These are phyloP conservation scores for Saccharomycopsis sp. DNA, from an alignment of 805 yeast genomes.

Conservation along the genomic window DNA sequence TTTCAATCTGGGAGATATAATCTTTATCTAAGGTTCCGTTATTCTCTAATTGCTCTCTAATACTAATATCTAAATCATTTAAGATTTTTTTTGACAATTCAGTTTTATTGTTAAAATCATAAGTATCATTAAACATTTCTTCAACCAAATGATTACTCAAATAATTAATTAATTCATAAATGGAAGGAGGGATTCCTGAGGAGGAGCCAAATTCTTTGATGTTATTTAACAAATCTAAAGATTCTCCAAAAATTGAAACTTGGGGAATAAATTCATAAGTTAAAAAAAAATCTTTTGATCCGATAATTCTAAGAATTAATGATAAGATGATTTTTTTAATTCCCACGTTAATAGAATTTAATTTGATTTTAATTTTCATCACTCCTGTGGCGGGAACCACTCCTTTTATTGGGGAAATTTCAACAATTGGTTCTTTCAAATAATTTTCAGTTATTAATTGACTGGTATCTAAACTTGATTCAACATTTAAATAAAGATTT, in stretches of 20 bases:
- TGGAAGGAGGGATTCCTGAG: conserved; percentile 25
- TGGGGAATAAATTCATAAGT: conserved; percentile 21
- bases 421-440: conserved; percentile 10
- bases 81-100: conserved; percentile 7
- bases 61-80: conserved; percentile 14
- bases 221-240: conserved; percentile 23
- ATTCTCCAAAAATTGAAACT: conserved; percentile 24
- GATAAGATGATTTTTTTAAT: conserved; percentile 20
- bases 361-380: conserved; percentile 19
- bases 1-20: conserved; percentile 12
- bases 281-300: conserved; percentile 25
- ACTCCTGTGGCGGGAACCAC: conserved; percentile 23
- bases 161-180: conserved; percentile 24
- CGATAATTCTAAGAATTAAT: conserved; percentile 23
- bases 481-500: conserved; percentile 10
- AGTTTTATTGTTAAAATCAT: conserved; percentile 4
- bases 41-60: conserved; percentile 16
- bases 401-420: conserved; percentile 22
- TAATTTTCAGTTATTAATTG: conserved; percentile 14
- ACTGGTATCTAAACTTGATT: conserved; percentile 17
- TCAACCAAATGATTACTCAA: conserved; percentile 21
- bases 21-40: conserved; percentile 12
- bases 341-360: conserved; percentile 23
- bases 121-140: conserved; percentile 22
- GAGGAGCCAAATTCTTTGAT: conserved; percentile 16